Base-by-base conservation (phyloP, 805 yeast species). In the Ogataea neopini region DNA sequence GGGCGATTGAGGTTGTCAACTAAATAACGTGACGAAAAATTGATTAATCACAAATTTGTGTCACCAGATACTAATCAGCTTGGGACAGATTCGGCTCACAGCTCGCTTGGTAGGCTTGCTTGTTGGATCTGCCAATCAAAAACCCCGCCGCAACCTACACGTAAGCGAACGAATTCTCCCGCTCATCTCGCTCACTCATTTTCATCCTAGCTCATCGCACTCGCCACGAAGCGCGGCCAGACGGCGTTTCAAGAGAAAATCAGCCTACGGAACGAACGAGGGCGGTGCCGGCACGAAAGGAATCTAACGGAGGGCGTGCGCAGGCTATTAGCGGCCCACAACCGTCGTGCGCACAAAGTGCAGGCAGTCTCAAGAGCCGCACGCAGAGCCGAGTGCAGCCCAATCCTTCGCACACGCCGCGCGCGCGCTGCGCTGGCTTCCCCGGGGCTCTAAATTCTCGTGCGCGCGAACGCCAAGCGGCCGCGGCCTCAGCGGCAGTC, bases 211-310 rank as follows among this genome's bases (percentile, higher is more conserved):
- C 28, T 25, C 28, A 25, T 25, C 28, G 9, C 9, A 9, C 30
- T 4, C 5, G 30, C 30, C 30, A 20, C n/a, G 10, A 17, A 10
- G 30, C 15, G 25, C 42, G 42, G 42, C 42, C 42, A 20, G 42
- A 39, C 42, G 42, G 42, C 42, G 42, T 39, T 39, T 39, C 42
- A 39, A 9, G 6, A 25, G 28, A 13, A 13, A 28, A 28, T 22
- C 10, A 28, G 10, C 22, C 42, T 15, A 20, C 19, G 37, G 19
- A 34, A 34, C 23, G 19, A 34, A 34, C 23, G 23, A 18, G 23
- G 37, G 37, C 37, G 37, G 37, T 17, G 23, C 20, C 37, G 19
- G 6, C 4, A 22, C 7, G 25, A 22, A 22, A 22, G 25, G 25
- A 22, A 22, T 8, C 5, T 22, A 5, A 8, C 25, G 25, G 7